Conservation (phyloP, 2,329 filamentous ascomycete species). For the Rosellinia necatrix region DNA sequence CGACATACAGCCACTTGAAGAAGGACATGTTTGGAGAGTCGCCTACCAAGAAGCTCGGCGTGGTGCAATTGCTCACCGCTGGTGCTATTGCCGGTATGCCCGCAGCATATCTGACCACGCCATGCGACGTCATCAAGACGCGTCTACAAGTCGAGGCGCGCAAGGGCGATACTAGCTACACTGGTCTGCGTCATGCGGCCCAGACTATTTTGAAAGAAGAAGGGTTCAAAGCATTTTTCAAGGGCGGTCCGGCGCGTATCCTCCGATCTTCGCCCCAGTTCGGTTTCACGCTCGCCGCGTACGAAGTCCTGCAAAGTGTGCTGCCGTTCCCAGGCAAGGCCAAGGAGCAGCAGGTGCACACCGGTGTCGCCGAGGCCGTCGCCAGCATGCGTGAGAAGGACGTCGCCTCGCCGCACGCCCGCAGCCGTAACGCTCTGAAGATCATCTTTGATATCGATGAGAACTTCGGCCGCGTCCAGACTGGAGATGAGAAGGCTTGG, state of each 20-base stretch:
- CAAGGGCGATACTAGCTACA: conserved; percentile 91
- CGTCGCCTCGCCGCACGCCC: conserved; percentile 55
- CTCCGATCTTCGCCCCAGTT: conserved; percentile 95
- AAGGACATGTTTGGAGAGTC: conserved; percentile 91
- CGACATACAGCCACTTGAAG: conserved; percentile 93
- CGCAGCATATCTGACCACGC: conserved; percentile 91
- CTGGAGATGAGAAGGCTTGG: conserved; percentile 60
- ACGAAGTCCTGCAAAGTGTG: conserved; percentile 83
- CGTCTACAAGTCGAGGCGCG: conserved; percentile 95
- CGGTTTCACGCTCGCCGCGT: conserved; percentile 94
- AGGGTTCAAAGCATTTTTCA: conserved; percentile 97
- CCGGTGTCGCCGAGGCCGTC: conserved; percentile 65
- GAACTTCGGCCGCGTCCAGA: conserved; percentile 79
- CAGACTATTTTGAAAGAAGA: conserved; percentile 85
- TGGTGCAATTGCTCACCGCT: conserved; percentile 88
- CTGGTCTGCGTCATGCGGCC: conserved; percentile 83
- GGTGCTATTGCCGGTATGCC: conserved; percentile 95
- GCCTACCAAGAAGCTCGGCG: conserved; percentile 81
- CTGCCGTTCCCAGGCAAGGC: conserved; percentile 76
- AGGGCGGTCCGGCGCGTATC: conserved; percentile 94
- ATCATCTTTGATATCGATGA: conserved; percentile 93
- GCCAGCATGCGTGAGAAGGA: conserved; percentile 67
- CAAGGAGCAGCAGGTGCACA: conserved; percentile 56
- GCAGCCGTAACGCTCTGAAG: conserved; percentile 89
- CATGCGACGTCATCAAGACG: conserved; percentile 99